Conservation (phyloP, 768 basidiomycete genomes). For the Astraeus odoratus region DNA sequence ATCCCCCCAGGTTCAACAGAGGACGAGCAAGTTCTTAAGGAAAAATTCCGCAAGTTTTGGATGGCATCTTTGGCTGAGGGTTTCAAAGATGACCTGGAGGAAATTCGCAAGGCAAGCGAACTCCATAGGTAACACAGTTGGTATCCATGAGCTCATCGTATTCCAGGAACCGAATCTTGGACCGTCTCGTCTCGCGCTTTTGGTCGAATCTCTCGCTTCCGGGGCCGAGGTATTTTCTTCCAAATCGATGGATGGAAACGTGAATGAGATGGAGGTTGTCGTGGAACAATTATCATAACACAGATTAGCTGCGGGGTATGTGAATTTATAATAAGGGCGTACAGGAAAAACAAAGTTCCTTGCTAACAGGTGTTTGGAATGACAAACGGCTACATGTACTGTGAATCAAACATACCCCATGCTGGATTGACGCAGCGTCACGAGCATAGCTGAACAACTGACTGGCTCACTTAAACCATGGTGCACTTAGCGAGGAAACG, state of each 20-base stretch:
- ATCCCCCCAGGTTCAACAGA: conserved; percentile 34
- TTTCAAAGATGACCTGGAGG: conserved; percentile 78
- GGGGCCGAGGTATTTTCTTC: conserved; percentile 68
- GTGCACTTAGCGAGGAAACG: too few relatives aligned
- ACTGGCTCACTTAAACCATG: too few relatives aligned
- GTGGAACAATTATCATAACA: conserved; percentile 31
- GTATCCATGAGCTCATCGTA: background rate
- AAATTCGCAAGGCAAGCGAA: conserved; percentile 71
- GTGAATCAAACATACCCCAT: too few relatives aligned
- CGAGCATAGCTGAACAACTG: too few relatives aligned
- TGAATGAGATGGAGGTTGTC: conserved; percentile 75
- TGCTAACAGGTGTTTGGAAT: too few relatives aligned
- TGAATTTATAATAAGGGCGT: too few relatives aligned
- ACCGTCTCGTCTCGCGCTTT: conserved; percentile 56
- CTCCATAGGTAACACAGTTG: too few relatives aligned
- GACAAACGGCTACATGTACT: too few relatives aligned
- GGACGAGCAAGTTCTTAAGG: conserved; percentile 51
- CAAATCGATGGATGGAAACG: conserved; percentile 24
- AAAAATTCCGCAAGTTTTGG: conserved; percentile 78
- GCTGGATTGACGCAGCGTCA: too few relatives aligned
- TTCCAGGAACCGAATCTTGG: conserved; percentile 61
- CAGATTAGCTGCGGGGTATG: too few relatives aligned
- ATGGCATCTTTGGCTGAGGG: conserved; percentile 78
- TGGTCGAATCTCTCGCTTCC: conserved; percentile 78
- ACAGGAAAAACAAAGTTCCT: too few relatives aligned